Evolutionary conservation across 306 rosid genomes (phyloP), one percentile per base, ranked within the genome.

Genomic region (Adenanthera pavonina): DNA sequence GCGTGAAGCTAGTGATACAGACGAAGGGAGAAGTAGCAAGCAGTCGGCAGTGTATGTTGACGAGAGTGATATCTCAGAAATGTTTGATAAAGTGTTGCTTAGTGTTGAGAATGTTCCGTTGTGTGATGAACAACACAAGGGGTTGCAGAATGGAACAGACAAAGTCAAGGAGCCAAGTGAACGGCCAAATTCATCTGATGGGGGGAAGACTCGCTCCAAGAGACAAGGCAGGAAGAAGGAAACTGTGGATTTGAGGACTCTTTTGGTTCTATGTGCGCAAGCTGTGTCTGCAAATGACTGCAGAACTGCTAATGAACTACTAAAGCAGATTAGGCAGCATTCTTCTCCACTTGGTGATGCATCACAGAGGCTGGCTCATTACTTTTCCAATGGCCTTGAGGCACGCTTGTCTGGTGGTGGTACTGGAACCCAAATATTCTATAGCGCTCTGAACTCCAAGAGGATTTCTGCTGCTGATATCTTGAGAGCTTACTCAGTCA

Each of bases 331-430:
- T 66, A 88, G 89, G 90, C 88, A 85, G 69, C 89, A 92, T 78
- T 87, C 92, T 52, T 87, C 97, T 15, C 82, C 91, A 34, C 11
- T 51, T 40, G 98, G 98, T 0, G 94, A 92, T 68, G 92, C 91
- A 3, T 43, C 87, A 19, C 91, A 89, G 81, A 92, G 94, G 76
- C 56, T 88, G 86, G 94, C 94, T 60, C 85, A 90, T 87, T 92
- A 68, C 91, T 87, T 94, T 19, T 90, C 91, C 14, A 82, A 89
- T 70, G 88, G 86, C 57, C 91, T 94, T 48, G 92, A 90, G 49
- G 91, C 92, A 0, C 92, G 97, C 69, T 77, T 94, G 59, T 77
- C 77, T 13, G 97, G 97, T 3, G 54, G 85, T 69, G 89, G 88
- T 61, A 72, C 87, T 1, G 88, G 88, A 41, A 69, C 87, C 30